Conservation (phyloP, 805 yeast genomes). For the Zygosaccharomyces rouxii region DNA sequence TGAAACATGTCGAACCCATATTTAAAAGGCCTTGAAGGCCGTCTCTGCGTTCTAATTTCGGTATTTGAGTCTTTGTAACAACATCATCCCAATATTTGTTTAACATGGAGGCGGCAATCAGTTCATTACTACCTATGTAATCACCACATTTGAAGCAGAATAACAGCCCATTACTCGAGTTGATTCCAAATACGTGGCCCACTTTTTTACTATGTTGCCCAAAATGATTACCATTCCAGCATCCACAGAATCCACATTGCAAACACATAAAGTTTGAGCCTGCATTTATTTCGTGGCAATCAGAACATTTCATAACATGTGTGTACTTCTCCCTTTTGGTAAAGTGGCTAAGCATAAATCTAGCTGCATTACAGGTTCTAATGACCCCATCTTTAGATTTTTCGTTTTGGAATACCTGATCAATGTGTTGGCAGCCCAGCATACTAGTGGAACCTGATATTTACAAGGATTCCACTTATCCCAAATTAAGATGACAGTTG, state of each 20-base stretch:
- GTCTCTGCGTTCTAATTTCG: conserved; percentile 48
- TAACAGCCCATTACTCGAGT: conserved; percentile 60
- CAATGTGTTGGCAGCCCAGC: conserved; percentile 30
- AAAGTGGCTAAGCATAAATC: conserved; percentile 23
- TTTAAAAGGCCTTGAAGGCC: conserved; percentile 87
- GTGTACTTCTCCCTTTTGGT: conserved; percentile 18
- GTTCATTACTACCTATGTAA: conserved; percentile 56
- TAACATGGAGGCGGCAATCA: conserved; percentile 30
- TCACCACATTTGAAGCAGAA: conserved; percentile 78
- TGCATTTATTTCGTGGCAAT: conserved; percentile 29
- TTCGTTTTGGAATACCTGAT: conserved; percentile 33
- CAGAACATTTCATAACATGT: conserved; percentile 28
- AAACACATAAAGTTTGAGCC: conserved; percentile 56
- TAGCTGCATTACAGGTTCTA: conserved; percentile 28
- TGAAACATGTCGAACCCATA: conserved; percentile 96
- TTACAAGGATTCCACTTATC: not conserved
- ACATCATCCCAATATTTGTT: conserved; percentile 30
- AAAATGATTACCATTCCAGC: conserved; percentile 50
- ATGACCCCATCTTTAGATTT: conserved; percentile 27
- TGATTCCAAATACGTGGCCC: conserved; percentile 62
- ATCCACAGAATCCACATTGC: conserved; percentile 75
- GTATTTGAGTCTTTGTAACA: conserved; percentile 20
- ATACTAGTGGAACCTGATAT: conserved; percentile 20
- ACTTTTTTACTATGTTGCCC: conserved; percentile 42
- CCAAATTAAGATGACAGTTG: not conserved